phyloP scores from a whole-genome alignment of 106 monocot species.

The Vanilla planifolia region DNA sequence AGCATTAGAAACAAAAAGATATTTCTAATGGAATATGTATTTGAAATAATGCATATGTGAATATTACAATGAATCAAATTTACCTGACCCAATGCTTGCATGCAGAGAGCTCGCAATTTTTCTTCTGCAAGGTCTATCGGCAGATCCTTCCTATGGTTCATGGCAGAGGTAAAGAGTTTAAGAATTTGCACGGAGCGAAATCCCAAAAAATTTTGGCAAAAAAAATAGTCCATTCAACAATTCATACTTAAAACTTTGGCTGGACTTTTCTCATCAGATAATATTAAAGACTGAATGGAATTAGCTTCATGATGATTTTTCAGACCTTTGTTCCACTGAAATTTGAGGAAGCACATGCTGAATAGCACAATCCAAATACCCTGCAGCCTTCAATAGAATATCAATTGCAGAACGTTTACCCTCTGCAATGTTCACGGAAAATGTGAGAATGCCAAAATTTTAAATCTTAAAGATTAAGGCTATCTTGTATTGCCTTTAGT shows the following conservation, averaged over 20 bases:
- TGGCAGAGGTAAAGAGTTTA: constrained; percentile 5
- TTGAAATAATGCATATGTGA: background rate
- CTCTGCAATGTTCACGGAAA: constrained; percentile 33
- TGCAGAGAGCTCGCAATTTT: constrained; percentile 55
- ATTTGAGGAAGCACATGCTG: constrained; percentile 50
- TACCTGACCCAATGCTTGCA: constrained; percentile 88
- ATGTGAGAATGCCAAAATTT: background rate
- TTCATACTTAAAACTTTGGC: constrained; percentile 13
- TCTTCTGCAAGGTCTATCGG: constrained; percentile 71
- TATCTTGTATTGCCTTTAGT: too few species aligned
- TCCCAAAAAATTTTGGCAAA: background rate
- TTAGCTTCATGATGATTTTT: constrained; percentile 2
- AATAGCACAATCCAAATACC: constrained; percentile 69
- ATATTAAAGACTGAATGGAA: background rate
- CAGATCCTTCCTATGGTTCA: constrained; percentile 47
- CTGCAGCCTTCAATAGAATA: constrained; percentile 68
- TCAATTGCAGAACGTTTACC: constrained; percentile 50
- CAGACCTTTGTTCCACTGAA: constrained; percentile 42
- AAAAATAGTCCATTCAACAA: background rate
- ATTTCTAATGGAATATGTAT: too few species aligned
- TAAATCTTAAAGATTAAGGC: too few species aligned
- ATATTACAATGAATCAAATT: background rate
- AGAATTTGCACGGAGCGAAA: background rate
- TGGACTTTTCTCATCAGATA: background rate
- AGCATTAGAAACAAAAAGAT: too few species aligned